phyloP scores from a whole-genome alignment of 495 filamentous ascomycete species.

The Bacidia gigantensis region DNA sequence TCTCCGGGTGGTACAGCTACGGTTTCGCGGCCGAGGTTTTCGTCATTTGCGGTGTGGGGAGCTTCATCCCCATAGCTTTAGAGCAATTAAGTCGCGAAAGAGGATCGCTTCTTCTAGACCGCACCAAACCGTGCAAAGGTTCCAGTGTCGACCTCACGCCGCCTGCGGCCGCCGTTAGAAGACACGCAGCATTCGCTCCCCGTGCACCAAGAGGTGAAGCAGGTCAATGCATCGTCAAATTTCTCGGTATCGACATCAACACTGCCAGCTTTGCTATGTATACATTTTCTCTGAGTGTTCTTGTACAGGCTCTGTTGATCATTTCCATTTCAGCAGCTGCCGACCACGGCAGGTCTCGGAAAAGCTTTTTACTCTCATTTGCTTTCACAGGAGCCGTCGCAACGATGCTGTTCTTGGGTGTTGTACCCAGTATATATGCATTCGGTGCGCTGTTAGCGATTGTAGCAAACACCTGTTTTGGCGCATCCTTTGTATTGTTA shows the following conservation, averaged over 20 bases:
- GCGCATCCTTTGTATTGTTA: constrained; percentile 71
- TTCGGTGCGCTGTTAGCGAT: constrained; percentile 74
- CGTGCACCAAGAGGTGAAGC: constrained; percentile 17
- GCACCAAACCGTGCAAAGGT: constrained; percentile 50
- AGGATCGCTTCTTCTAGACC: constrained; percentile 69
- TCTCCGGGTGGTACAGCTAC: constrained; percentile 91
- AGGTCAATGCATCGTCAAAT: constrained; percentile 70
- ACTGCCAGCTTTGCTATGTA: constrained; percentile 98
- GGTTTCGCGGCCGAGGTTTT: constrained; percentile 97
- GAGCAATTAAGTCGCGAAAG: constrained; percentile 86
- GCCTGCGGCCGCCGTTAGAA: constrained; percentile 16
- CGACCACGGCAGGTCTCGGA: constrained; percentile 88
- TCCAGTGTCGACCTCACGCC: constrained; percentile 28
- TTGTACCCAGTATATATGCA: constrained; percentile 59
- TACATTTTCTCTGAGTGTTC: constrained; percentile 83
- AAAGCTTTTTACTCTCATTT: constrained; percentile 70
- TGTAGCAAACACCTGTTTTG: constrained; percentile 79
- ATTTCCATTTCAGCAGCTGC: constrained; percentile 93
- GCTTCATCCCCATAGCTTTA: constrained; percentile 92
- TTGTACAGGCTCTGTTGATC: constrained; percentile 78
- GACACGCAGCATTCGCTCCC: constrained; percentile 21
- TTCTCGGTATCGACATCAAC: constrained; percentile 78
- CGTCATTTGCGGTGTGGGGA: constrained; percentile 78
- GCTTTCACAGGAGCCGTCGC: constrained; percentile 65
- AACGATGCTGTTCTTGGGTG: constrained; percentile 80